Conservation (phyloP, 257 asterid species). For the Jacaranda mimosifolia region DNA sequence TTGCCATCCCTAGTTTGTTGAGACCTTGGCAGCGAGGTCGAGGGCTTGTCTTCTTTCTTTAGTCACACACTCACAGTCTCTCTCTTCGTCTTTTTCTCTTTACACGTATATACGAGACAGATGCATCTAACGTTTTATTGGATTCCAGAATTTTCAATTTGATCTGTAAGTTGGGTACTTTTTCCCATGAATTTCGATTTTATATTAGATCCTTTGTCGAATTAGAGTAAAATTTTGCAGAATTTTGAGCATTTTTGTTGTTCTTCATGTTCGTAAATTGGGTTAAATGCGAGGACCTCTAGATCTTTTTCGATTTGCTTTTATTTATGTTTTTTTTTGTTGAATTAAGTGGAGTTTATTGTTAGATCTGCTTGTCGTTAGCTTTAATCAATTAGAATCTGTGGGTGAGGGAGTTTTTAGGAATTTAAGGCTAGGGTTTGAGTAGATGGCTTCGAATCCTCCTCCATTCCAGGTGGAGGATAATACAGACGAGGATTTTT, state of each 20-base stretch:
- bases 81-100: conserved; percentile 20
- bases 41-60: conserved; percentile 56
- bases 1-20: too few species aligned
- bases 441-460: conserved; percentile 89
- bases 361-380: conserved; percentile 60
- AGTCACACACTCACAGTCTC: conserved; percentile 31
- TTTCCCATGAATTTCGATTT: conserved; percentile 23
- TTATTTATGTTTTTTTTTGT: conserved; percentile 26
- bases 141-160: conserved; percentile 37
- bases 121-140: conserved; percentile 36
- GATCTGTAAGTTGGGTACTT: conserved; percentile 63
- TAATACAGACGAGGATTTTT: conserved; percentile 92
- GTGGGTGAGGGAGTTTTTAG: conserved; percentile 31
- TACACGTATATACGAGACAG: conserved; percentile 24
- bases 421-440: conserved; percentile 47
- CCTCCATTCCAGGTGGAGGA: conserved; percentile 98
- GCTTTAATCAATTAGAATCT: conserved; percentile 51
- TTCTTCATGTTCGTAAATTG: conserved; percentile 28
- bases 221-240: conserved; percentile 36
- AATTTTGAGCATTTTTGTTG: conserved; percentile 24
- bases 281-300: conserved; percentile 51
- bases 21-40: conserved; percentile 49
- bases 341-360: conserved; percentile 40
- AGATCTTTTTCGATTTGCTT: conserved; percentile 63
- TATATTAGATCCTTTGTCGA: conserved; percentile 34